Percentiles rank a stretch among this genome's conserved stretches.
Evolutionary conservation across 768 basidiomycete species (phyloP).

Genomic region (Russula olivacea): DNA sequence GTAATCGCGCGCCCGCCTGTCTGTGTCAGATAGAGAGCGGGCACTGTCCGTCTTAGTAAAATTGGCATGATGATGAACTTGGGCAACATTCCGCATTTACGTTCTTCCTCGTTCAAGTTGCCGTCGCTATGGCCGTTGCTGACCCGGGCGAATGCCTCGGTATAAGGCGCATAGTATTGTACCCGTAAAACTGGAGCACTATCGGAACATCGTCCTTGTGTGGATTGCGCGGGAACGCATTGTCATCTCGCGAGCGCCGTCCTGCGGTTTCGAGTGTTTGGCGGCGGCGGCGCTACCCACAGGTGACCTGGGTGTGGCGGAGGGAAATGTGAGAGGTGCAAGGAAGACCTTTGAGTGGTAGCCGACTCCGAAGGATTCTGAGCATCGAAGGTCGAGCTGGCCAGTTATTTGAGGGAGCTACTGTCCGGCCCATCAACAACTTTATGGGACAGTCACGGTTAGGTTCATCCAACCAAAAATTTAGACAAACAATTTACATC

Average conservation of each 20-base stretch:
- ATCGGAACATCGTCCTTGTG: constrained; percentile 48
- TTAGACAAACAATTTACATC: not conserved
- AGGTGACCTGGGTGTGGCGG: constrained; percentile 16
- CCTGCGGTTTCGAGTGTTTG: constrained; percentile 24
- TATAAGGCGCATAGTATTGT: constrained; percentile 41
- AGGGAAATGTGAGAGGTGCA: constrained; percentile 49
- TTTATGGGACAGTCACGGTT: too few species aligned
- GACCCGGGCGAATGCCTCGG: not conserved
- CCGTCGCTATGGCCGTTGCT: not conserved
- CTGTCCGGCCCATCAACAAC: not conserved
- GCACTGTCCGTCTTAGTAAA: constrained; percentile 40
- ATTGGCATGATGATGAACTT: constrained; percentile 33
- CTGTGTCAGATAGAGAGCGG: constrained; percentile 25
- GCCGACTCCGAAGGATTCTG: constrained; percentile 38
- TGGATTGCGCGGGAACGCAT: constrained; percentile 40
- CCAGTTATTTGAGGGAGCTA: not conserved
- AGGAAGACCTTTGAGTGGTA: constrained; percentile 49
- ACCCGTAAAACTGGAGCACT: constrained; percentile 61
- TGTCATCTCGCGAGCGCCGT: constrained; percentile 30
- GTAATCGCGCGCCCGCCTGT: not conserved
- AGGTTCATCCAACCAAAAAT: too few species aligned
- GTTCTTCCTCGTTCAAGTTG: not conserved
- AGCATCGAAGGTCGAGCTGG: constrained; percentile 40
- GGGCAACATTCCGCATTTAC: not conserved
- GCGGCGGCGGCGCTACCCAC: constrained; percentile 26